Base-by-base conservation (phyloP, 2,329 filamentous ascomycete genomes). In the Penicillium sp. region DNA sequence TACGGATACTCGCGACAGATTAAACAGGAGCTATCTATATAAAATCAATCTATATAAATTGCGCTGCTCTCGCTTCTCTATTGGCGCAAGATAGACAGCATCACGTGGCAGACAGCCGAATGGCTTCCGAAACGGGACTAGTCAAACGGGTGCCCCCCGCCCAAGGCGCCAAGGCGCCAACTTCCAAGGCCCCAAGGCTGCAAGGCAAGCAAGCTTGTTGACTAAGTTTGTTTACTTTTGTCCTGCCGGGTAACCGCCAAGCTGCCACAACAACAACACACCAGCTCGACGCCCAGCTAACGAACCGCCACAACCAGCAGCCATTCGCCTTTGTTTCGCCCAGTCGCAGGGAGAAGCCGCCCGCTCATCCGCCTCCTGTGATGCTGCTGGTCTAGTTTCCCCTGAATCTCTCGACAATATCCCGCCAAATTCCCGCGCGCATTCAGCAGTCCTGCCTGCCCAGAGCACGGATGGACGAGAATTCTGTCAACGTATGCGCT, bases 191-290 rank as follows among this genome's bases (percentile, higher is more conserved):
- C n/a, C n/a, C 33, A 38, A 38, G 33, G 33, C 33, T 11, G 7
- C 33, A 38, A 38, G 33, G 33, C 33, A 14, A 18, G 11, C 40
- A 12, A 14, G 35, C 14, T 23, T 6, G 56, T 46, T 58, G 56
- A 58, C 56, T 58, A 53, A 58, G 38, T 58, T 58, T 58, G 57
- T 59, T 59, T 59, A 59, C 57, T 3, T n/a, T 40, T 16, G 57
- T 55, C 48, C 56, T 47, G 46, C 52, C 42, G 57, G 57, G 57
- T 52, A 59, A 59, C 57, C 30, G 24, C 42, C 48, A 35, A 11
- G 12, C 12, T n/a, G 16, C 30, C 14, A 35, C 2, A 35, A 35
- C 30, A 35, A 35, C 11, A 11, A 35, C 30, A 28, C 8, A 28
- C 16, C 28, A 16, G 11, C 21, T n/a, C n/a, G n/a, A n/a, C n/a